A percentile compares a stretch with the other conserved stretches of the same genome.
Conservation (phyloP, 768 basidiomycete species). For the Trametes coccinea region DNA sequence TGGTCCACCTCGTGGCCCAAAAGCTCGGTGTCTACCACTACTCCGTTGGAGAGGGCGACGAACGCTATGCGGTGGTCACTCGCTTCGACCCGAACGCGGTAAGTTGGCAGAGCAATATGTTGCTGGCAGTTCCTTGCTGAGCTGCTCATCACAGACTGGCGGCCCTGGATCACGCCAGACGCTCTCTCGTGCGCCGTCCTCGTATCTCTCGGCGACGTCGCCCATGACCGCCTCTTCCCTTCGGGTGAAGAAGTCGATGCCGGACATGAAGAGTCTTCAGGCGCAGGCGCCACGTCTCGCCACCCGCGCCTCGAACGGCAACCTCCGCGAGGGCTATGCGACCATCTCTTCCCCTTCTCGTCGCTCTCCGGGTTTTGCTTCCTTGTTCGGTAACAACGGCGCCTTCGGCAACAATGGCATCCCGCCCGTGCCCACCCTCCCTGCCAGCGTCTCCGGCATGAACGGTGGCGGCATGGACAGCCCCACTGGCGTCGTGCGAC, state of each 20-base stretch:
- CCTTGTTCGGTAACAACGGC: constrained; percentile 57
- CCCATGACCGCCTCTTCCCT: constrained; percentile 54
- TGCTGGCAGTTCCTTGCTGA: constrained; percentile 5
- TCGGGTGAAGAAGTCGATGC: constrained; percentile 98
- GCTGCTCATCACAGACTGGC: constrained; percentile 37
- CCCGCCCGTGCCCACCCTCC: constrained; percentile 81
- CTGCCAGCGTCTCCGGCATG: constrained; percentile 50
- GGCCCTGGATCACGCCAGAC: constrained; percentile 59
- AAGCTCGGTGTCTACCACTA: constrained; percentile 95
- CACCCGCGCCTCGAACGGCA: constrained; percentile 83
- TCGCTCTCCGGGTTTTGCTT: constrained; percentile 70
- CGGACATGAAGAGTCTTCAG: constrained; percentile 89
- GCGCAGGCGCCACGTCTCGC: constrained; percentile 75
- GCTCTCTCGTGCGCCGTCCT: constrained; percentile 78
- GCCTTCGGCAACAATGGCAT: constrained; percentile 45
- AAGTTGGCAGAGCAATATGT: constrained; percentile 33
- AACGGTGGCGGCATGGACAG: constrained; percentile 42
- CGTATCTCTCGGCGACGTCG: constrained; percentile 64
- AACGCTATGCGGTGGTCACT: constrained; percentile 91
- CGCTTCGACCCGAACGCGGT: constrained; percentile 84
- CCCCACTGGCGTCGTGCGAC: constrained; percentile 65
- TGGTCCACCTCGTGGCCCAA: constrained; percentile 95
- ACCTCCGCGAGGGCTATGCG: constrained; percentile 83
- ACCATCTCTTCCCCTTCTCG: constrained; percentile 84
- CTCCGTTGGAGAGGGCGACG: constrained; percentile 90